Conservation (phyloP, 2,329 filamentous ascomycete species). For the Aciculosporium take region DNA sequence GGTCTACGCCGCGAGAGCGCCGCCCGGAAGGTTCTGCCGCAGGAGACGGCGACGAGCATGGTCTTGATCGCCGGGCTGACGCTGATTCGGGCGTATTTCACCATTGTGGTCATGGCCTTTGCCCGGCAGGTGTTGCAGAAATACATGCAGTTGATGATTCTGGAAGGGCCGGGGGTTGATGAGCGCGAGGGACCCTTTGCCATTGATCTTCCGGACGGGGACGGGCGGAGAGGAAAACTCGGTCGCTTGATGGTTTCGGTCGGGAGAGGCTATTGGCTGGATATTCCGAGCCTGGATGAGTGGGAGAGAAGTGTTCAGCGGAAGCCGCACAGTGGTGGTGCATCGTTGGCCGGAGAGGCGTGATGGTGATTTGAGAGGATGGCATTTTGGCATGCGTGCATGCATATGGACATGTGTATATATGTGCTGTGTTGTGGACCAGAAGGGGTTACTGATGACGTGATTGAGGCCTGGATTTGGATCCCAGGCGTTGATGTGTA, state of each 20-base stretch:
- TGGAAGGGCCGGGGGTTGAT: constrained; percentile 33
- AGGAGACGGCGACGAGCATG: constrained; percentile 59
- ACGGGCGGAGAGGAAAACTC: constrained; percentile 64
- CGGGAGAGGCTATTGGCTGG: constrained; percentile 69
- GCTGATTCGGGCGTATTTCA: constrained; percentile 67
- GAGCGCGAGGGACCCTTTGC: constrained; percentile 54
- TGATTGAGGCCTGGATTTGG: too few relatives aligned
- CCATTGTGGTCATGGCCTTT: constrained; percentile 70
- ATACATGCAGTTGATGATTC: constrained; percentile 34
- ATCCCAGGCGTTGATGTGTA: too few relatives aligned
- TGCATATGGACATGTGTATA: too few relatives aligned
- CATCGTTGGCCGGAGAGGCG: constrained; percentile 21
- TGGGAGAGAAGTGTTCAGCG: constrained; percentile 51
- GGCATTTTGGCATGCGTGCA: too few relatives aligned
- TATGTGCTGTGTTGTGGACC: neutral
- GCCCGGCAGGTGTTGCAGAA: constrained; percentile 63
- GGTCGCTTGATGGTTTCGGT: constrained; percentile 67
- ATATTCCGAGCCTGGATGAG: constrained; percentile 48
- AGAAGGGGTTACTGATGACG: too few relatives aligned
- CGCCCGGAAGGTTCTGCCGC: constrained; percentile 27
- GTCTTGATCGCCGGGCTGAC: constrained; percentile 61
- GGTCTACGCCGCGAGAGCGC: constrained; percentile 20
- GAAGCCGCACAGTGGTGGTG: constrained; percentile 33
- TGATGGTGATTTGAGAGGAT: too few relatives aligned
- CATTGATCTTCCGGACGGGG: constrained; percentile 53